phyloP scores from a whole-genome alignment of 768 basidiomycete species.

The Psilocybe cubensis region DNA sequence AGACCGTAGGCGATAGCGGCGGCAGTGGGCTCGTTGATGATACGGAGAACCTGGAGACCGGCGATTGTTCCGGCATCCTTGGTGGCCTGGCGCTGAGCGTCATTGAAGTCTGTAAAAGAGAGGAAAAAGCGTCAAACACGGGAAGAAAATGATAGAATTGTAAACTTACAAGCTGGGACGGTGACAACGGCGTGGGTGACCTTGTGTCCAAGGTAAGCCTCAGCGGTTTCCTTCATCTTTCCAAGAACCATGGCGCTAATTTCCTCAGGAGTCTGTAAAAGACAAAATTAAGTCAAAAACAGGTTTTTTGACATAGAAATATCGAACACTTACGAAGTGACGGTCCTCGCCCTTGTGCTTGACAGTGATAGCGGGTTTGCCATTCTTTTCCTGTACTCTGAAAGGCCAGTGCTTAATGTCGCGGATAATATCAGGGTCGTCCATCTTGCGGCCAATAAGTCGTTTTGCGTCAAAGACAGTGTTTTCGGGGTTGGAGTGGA shows the following conservation, averaged over 20 bases:
- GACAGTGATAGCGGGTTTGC: conserved; percentile 82
- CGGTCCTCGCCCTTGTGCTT: conserved; percentile 78
- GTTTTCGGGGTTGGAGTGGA: conserved; percentile 88
- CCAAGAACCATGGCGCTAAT: conserved; percentile 92
- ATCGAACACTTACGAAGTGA: conserved; percentile 71
- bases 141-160: conserved; percentile 34
- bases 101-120: conserved; percentile 82
- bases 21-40: conserved; percentile 97
- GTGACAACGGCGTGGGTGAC: conserved; percentile 98
- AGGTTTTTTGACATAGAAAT: too few species aligned
- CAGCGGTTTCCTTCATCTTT: conserved; percentile 99
- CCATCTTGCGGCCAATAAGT: conserved; percentile 85
- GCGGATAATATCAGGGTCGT: conserved; percentile 78
- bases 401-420: conserved; percentile 95
- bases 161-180: conserved; percentile 94
- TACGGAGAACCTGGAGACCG: conserved; percentile 92
- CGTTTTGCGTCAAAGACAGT: conserved; percentile 98
- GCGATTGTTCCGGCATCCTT: conserved; percentile 97
- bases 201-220: conserved; percentile 94
- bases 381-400: conserved; percentile 73
- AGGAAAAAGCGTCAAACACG: not conserved
- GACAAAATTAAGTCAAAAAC: too few species aligned
- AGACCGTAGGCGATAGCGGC: conserved; percentile 98
- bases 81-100: conserved; percentile 98
- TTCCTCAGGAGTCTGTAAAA: conserved; percentile 82